These are phyloP conservation scores for Fusarium tupiense DNA, from an alignment of 2,329 filamentous ascomycete species.

Conservation along the genomic window DNA sequence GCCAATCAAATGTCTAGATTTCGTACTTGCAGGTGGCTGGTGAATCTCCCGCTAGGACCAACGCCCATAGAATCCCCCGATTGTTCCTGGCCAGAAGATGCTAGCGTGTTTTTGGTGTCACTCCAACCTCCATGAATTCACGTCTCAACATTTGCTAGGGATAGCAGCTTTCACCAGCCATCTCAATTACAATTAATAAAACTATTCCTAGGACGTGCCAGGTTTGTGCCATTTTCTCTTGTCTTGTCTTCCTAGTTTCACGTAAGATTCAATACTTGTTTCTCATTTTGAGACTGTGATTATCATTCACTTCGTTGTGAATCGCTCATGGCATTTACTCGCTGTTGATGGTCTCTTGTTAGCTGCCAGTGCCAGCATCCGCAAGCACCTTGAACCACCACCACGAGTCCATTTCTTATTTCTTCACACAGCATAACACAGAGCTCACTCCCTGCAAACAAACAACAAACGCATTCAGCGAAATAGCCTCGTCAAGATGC, in stretches of 20 bases:
- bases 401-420: not conserved
- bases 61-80: conserved; percentile 21
- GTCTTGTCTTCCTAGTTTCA: conserved; percentile 19
- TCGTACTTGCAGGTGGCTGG: conserved; percentile 21
- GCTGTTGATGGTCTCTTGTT: conserved; percentile 18
- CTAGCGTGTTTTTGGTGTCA: conserved; percentile 28
- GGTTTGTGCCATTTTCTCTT: conserved; percentile 2
- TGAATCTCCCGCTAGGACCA: conserved; percentile 13
- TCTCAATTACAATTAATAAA: conserved; percentile 42
- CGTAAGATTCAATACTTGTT: conserved; percentile 19
- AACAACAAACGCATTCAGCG: not conserved
- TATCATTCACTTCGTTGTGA: conserved; percentile 5
- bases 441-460: not conserved
- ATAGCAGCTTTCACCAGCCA: conserved; percentile 39
- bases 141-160: conserved; percentile 7
- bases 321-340: conserved; percentile 3
- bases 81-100: conserved; percentile 23
- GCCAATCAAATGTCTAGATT: conserved; percentile 14
- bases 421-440: not conserved
- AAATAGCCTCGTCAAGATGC: conserved; percentile 45
- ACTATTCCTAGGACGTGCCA: conserved; percentile 25
- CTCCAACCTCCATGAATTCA: conserved; percentile 42
- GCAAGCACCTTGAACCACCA: conserved; percentile 9
- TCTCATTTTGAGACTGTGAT: not conserved
- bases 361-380: conserved; percentile 26